Evolutionary conservation across 331 rosid species (phyloP), one percentile per base, ranked within the genome.

Genomic region (Quercus tomentella): DNA sequence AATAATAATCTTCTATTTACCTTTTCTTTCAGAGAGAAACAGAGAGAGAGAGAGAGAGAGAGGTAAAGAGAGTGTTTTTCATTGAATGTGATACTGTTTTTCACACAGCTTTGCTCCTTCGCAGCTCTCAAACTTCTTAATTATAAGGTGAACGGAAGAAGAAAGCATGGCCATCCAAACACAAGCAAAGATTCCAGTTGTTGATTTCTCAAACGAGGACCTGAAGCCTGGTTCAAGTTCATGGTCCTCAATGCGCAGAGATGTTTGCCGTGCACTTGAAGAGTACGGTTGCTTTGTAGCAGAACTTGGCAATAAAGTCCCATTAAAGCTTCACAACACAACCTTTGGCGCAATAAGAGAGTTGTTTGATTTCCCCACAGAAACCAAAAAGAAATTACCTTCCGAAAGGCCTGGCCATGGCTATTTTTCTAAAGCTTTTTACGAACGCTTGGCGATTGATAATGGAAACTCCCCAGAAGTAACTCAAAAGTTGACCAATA

Each of bases 241-340:
- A 52, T 84, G 88, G 88, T 31, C 37, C 70, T 81, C 85, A 22
- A 21, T 57, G 7, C 70, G 82, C 30, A 1, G 81, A 58, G 26
- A 4, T 25, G 83, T 84, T 33, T 79, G 85, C 11, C 15, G 14
- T 4, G 85, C 85, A 15, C 57, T 84, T 58, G 88, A 81, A n/a
- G 85, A 84, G 63, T 75, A 81, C 0, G 80, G 85, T 22, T 69
- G 61, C 28, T 84, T 84, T 70, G n/a, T 84, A 10, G 41, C 41
- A 33, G 41, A 33, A 33, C 8, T 33, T 6, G 41, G 41, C 8
- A 33, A 33, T 33, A 33, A 33, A 33, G 41, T 33, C 41, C 41
- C 41, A 33, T 33, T 33, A 6, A 6, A 33, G 41, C 7, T 33
- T 33, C 41, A 33, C 41, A 6, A 6, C 41, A 33, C 41, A 33